phyloP scores from a whole-genome alignment of 768 basidiomycete species.

The Phaeotremella fagi region DNA sequence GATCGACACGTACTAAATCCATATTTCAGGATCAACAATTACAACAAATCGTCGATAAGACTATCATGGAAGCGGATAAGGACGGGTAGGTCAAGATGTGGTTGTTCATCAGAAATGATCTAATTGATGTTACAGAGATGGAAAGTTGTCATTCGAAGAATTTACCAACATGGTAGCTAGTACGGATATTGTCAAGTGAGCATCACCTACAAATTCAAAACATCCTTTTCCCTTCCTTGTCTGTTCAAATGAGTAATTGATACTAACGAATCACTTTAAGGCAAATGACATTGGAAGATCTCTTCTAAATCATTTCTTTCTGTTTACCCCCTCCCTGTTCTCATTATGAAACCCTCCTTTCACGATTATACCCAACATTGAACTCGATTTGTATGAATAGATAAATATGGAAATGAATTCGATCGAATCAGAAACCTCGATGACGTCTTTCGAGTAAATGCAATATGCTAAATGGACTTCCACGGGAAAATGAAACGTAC shows the following conservation, averaged over 20 bases:
- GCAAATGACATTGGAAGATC: conserved; percentile 45
- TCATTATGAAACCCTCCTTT: neutral
- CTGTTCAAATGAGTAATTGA: neutral
- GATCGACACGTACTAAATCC: no score
- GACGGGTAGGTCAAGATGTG: conserved; percentile 57
- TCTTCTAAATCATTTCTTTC: conserved; percentile 21
- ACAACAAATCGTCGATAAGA: conserved; percentile 99
- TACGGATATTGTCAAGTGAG: conserved; percentile 88
- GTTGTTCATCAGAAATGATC: neutral
- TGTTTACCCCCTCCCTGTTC: neutral
- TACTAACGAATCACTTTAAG: conserved; percentile 7
- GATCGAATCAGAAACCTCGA: neutral
- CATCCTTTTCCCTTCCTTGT: neutral
- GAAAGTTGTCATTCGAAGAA: conserved; percentile 94
- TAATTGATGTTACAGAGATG: conserved; percentile 56
- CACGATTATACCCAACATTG: no score
- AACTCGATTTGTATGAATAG: no score
- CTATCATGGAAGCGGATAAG: conserved; percentile 98
- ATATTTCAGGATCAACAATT: conserved; percentile 80
- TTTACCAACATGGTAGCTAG: conserved; percentile 95
- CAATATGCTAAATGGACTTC: neutral
- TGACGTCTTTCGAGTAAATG: neutral
- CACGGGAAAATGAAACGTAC: neutral
- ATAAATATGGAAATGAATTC: no score
- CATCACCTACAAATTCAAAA: neutral